Base-by-base conservation (phyloP, 768 basidiomycete species). In the Xanthoconium stramineum region DNA sequence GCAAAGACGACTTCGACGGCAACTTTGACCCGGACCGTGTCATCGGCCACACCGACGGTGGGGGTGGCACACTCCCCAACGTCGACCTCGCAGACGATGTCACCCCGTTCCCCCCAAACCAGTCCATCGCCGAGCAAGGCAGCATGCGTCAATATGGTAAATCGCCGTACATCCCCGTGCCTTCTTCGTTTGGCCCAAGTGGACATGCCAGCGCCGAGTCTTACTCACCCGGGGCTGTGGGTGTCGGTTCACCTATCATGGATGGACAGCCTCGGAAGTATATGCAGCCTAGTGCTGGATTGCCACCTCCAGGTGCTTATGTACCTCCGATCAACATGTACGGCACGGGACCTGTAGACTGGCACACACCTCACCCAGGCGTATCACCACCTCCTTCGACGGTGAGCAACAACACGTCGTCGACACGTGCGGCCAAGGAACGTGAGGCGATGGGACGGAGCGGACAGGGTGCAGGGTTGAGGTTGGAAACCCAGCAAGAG, bases 11-110 rank as follows among this genome's bases (percentile, higher is more conserved):
- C 29, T 80, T 80, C 45, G 78, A 80, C 52, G 78, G 79, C 49
- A 72, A 80, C 69, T 80, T 80, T 55, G 78, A 80, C 38, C 79
- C 78, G 0, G 79, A 80, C 56, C 74, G 72, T 6, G 72, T 80
- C 40, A 58, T 71, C 3, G 65, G 63, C 12, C 71, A 69, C 33
- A 3, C 36, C 15, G n/a, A 68, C 47, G 33, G 9, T 3, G 63
- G 63, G 5, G 68, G 65, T 17, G 64, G 61, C 40, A 72, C 65
- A 0, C 63, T 71, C 17, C 71, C 72, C 3, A 38, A 46, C 1
- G 50, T 71, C 50, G 67, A 70, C 50, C 64, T 68, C 13, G 59
- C 62, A 45, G 48, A 67, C n/a, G 63, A 78, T 61, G 63, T 69
- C 3, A 61, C 62, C 1, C 69, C 70, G 0, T 72, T 61, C 52